These are phyloP conservation scores for Cantharellus cinnabarinus DNA, from an alignment of 768 basidiomycete species.

Conservation along the genomic window DNA sequence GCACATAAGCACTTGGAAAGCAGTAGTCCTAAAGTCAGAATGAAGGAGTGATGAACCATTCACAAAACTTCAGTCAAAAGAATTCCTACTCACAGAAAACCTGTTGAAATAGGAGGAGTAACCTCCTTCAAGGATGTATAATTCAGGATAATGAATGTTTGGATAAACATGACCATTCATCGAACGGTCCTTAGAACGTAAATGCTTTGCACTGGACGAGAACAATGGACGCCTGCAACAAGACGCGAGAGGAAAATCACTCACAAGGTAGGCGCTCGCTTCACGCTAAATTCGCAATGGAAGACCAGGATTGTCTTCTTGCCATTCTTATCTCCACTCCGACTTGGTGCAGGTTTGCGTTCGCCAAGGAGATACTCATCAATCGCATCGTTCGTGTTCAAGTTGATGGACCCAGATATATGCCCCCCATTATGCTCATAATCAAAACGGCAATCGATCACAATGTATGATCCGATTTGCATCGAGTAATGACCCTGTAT, in stretches of 20 bases:
- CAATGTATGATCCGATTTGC: slow-evolving; percentile 43
- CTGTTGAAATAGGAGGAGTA: slow-evolving; percentile 73
- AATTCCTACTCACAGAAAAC: slow-evolving; percentile 22
- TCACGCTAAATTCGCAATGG: slow-evolving; percentile 80
- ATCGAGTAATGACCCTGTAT: slow-evolving; percentile 44
- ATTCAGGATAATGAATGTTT: slow-evolving; percentile 83
- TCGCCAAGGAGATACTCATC: slow-evolving; percentile 59
- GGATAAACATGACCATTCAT: slow-evolving; percentile 82
- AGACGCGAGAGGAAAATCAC: slow-evolving; percentile 14
- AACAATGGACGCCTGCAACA: background rate
- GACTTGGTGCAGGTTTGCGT: slow-evolving; percentile 1
- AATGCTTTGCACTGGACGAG: slow-evolving; percentile 60
- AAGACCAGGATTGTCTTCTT: slow-evolving; percentile 80
- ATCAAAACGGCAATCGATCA: slow-evolving; percentile 95
- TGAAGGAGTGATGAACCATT: background rate
- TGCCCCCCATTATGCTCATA: slow-evolving; percentile 94
- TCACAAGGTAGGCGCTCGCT: slow-evolving; percentile 90
- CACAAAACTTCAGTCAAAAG: background rate
- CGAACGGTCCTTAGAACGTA: slow-evolving; percentile 76
- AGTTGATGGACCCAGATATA: slow-evolving; percentile 76
- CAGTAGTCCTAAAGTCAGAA: slow-evolving; percentile 30
- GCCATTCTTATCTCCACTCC: slow-evolving; percentile 17
- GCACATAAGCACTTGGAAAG: slow-evolving; percentile 63
- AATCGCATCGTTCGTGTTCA: slow-evolving; percentile 59
- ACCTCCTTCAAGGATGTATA: slow-evolving; percentile 92